phyloP scores from a whole-genome alignment of 78 protist genomes.

The Chrysochromulina tobinii region DNA sequence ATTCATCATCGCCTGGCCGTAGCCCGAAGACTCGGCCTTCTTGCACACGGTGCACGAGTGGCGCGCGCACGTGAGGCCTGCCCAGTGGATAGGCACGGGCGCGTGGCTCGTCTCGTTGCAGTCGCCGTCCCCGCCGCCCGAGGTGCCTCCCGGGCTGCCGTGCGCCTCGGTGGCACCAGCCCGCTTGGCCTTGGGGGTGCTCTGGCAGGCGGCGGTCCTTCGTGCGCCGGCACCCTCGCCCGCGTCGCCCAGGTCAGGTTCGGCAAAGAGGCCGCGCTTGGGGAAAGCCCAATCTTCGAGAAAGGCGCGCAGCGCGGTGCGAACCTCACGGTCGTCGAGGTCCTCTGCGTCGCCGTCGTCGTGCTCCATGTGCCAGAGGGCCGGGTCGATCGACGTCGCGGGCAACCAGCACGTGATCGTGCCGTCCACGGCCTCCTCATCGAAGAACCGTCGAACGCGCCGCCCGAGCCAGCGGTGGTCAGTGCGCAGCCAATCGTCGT shows the following conservation, averaged over 20 bases:
- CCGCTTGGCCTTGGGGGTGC: no score
- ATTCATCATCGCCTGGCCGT: neutral
- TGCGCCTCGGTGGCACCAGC: no score
- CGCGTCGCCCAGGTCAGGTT: no score
- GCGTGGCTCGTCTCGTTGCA: no score
- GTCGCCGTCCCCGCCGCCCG: no score
- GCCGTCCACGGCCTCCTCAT: neutral
- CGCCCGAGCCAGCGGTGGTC: neutral
- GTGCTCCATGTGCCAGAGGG: constrained; percentile 2
- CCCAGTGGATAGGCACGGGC: neutral
- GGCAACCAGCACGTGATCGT: neutral
- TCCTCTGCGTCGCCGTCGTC: neutral
- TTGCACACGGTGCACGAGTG: neutral
- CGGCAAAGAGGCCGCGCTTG: no score
- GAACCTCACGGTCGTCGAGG: no score
- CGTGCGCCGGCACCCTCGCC: no score
- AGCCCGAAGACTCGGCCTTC: neutral
- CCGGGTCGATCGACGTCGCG: neutral
- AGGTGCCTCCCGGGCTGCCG: no score
- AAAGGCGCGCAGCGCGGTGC: no score
- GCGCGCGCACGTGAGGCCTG: neutral
- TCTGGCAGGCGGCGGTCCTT: no score
- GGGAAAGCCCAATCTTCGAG: no score
- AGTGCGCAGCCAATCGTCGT: neutral
- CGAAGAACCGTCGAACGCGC: neutral